Percentiles rank a stretch among this genome's conserved stretches.
Evolutionary conservation across 2,329 filamentous ascomycete species (phyloP).

Genomic region (Decorospora gaudefroyi): DNA sequence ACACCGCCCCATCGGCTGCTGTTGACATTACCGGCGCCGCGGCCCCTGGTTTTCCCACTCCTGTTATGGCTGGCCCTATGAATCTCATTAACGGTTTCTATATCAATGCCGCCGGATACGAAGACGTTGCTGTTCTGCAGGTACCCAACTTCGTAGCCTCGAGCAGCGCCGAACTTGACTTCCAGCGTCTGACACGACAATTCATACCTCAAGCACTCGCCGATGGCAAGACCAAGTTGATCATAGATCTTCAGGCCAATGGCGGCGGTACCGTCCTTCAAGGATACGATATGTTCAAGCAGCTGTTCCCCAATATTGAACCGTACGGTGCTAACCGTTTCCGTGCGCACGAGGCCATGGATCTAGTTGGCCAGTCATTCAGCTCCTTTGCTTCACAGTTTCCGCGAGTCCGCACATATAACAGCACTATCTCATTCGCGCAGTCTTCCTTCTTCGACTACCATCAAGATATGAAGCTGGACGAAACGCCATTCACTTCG

Average conservation of each 20-base stretch:
- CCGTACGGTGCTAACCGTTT: constrained; percentile 58
- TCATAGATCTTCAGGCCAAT: constrained; percentile 64
- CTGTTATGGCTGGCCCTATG: constrained; percentile 45
- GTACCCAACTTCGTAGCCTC: constrained; percentile 49
- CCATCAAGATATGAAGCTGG: constrained; percentile 53
- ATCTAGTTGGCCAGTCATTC: constrained; percentile 51
- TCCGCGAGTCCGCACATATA: constrained; percentile 37
- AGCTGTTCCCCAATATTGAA: constrained; percentile 58
- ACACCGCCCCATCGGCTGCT: constrained; percentile 15
- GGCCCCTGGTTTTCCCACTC: constrained; percentile 51
- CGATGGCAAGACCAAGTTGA: constrained; percentile 62
- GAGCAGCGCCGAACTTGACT: constrained; percentile 28
- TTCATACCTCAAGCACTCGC: constrained; percentile 51
- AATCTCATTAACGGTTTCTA: constrained; percentile 55
- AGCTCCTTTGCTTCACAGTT: constrained; percentile 41
- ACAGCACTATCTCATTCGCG: constrained; percentile 47
- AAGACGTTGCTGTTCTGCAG: constrained; percentile 53
- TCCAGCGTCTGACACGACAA: constrained; percentile 50
- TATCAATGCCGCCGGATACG: constrained; percentile 49
- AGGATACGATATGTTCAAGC: constrained; percentile 65
- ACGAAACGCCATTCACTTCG: constrained; percentile 55
- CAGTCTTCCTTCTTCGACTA: constrained; percentile 54
- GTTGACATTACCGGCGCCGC: constrained; percentile 14
- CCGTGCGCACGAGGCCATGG: constrained; percentile 54
- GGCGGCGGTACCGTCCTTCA: constrained; percentile 63